Conservation (phyloP, 768 basidiomycete genomes). For the Phlegmacium glaucopus region DNA sequence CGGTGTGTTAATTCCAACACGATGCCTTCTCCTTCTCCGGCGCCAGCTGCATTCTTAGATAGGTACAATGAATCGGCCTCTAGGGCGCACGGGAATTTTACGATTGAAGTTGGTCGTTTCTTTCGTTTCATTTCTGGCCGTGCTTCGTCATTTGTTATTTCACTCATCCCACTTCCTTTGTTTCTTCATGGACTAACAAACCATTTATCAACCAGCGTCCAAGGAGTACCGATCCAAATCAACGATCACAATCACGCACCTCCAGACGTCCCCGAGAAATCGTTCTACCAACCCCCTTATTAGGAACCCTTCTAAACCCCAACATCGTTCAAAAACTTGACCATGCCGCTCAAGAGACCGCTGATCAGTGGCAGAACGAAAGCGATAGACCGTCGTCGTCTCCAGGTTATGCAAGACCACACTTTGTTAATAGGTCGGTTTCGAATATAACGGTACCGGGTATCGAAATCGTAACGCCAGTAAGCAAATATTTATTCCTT, state of each 20-base stretch:
- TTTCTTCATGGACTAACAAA: neutral
- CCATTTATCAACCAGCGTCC: neutral
- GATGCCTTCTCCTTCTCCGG: constrained; percentile 9
- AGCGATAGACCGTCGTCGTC: neutral
- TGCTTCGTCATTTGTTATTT: no score
- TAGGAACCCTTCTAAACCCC: constrained; percentile 11
- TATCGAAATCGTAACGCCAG: constrained; percentile 47
- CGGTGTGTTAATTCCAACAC: constrained; percentile 24
- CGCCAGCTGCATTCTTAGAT: neutral
- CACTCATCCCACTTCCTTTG: neutral
- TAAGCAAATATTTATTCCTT: constrained; percentile 28
- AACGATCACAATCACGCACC: constrained; percentile 5
- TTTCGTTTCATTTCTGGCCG: neutral
- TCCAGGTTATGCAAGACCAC: neutral
- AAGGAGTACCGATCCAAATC: constrained; percentile 6
- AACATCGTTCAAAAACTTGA: neutral
- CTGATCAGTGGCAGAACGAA: neutral
- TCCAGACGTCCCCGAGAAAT: constrained; percentile 30
- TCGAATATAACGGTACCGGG: constrained; percentile 34
- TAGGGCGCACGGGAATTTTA: neutral
- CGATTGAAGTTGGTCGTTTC: neutral
- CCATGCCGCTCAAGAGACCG: neutral
- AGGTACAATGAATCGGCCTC: constrained; percentile 1
- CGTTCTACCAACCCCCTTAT: constrained; percentile 17
- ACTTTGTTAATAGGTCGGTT: neutral